Percentiles rank a stretch among this genome's conserved stretches.
Evolutionary conservation across 1,284 basidiomycete genomes (phyloP).

Genomic region (Leccinum subrobustum): DNA sequence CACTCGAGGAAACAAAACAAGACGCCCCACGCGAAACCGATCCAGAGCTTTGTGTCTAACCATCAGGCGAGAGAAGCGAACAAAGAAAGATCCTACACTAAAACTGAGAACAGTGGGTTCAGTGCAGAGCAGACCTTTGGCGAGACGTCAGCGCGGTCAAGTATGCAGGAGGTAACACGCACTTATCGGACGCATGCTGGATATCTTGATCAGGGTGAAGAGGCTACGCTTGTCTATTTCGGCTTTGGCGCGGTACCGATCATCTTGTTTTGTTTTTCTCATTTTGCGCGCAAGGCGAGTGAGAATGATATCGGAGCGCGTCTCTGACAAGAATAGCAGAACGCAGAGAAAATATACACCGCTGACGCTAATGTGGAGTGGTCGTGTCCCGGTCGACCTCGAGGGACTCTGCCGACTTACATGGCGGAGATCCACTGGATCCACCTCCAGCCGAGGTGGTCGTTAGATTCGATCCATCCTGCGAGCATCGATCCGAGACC

Average conservation of each 20-base stretch:
- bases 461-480: constrained; percentile 56
- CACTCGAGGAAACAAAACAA: constrained; percentile 56
- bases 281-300: constrained; percentile 43
- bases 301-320: constrained; percentile 47
- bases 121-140: constrained; percentile 49
- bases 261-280: constrained; percentile 48
- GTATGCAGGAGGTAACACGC: constrained; percentile 18
- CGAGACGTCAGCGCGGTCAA: constrained; percentile 6
- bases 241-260: constrained; percentile 45
- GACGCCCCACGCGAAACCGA: constrained; percentile 64
- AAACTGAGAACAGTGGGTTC: constrained; percentile 63
- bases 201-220: constrained; percentile 46
- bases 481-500: constrained; percentile 55
- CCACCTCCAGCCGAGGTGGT: constrained; percentile 60
- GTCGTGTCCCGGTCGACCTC: background rate
- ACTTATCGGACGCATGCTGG: constrained; percentile 53
- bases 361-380: constrained; percentile 30
- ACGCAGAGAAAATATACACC: constrained; percentile 36
- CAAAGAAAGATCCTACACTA: constrained; percentile 37
- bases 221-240: constrained; percentile 49
- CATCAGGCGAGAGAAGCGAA: constrained; percentile 7
- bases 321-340: constrained; percentile 45
- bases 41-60: constrained; percentile 44
- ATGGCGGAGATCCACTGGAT: constrained; percentile 67
- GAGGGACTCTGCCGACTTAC: constrained; percentile 26